phyloP scores from a whole-genome alignment of 306 rosid species.

The Dryas alaskensis region DNA sequence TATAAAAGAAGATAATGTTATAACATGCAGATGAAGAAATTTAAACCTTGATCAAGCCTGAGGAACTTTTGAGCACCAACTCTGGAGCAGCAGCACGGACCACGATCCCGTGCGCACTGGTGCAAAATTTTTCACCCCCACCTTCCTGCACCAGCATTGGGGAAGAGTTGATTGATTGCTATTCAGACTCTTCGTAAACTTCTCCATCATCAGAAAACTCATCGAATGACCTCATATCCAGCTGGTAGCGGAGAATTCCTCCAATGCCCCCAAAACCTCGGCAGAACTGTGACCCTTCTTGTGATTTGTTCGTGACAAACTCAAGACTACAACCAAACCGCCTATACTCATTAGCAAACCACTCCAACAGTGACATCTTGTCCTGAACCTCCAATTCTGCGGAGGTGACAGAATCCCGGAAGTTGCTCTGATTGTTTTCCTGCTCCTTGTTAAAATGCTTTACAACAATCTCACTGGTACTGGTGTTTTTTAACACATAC shows the following conservation, averaged over 20 bases:
- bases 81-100: constrained; percentile 18
- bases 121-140: constrained; percentile 36
- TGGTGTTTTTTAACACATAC: constrained; percentile 52
- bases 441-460: constrained; percentile 77
- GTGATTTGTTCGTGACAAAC: constrained; percentile 87
- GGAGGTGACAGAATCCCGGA: constrained; percentile 42
- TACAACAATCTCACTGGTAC: constrained; percentile 53
- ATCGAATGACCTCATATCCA: constrained; percentile 73
- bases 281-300: constrained; percentile 92
- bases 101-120: constrained; percentile 27
- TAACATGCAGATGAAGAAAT: neutral
- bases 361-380: constrained; percentile 69
- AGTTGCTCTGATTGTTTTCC: constrained; percentile 57
- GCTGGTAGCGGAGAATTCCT: constrained; percentile 91
- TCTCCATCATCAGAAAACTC: constrained; percentile 68
- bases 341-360: constrained; percentile 87
- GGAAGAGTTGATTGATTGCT: constrained; percentile 40
- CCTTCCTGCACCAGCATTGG: constrained; percentile 41
- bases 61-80: constrained; percentile 1
- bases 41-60: constrained; percentile 22
- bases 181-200: constrained; percentile 62
- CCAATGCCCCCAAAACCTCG: constrained; percentile 92
- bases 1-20: neutral
- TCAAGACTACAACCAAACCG: constrained; percentile 74
- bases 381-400: constrained; percentile 82